phyloP scores from a whole-genome alignment of 345 rosid genomes.

The Eucalyptus tenuipes region DNA sequence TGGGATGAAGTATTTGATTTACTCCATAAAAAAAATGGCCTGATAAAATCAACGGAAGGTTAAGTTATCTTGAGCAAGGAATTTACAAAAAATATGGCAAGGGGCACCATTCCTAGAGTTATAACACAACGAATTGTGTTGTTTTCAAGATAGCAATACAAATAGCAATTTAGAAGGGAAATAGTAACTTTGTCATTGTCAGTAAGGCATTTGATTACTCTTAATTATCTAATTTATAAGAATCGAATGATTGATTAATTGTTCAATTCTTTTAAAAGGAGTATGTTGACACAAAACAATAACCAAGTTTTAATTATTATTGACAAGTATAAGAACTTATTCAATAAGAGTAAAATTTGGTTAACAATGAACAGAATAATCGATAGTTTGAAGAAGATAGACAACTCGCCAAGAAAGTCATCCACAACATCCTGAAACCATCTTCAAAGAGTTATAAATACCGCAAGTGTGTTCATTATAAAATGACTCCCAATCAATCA shows the following conservation, averaged over 20 bases:
- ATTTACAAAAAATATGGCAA: not conserved
- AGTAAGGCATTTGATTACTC: not conserved
- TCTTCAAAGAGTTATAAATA: no score
- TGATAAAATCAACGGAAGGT: no score
- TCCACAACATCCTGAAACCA: no score
- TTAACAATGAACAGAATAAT: no score
- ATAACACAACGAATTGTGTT: not conserved
- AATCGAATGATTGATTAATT: no score
- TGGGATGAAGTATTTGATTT: not conserved
- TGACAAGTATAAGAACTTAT: no score
- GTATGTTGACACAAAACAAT: not conserved
- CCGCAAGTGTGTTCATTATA: not conserved
- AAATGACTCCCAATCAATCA: not conserved
- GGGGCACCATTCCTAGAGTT: not conserved
- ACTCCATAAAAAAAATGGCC: not conserved
- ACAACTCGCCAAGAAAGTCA: not conserved
- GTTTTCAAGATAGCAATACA: not conserved
- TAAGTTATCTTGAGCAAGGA: not conserved
- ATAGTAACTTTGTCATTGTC: no score
- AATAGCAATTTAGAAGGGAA: no score
- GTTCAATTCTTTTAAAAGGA: not conserved
- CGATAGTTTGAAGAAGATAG: no score
- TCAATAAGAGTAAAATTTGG: no score
- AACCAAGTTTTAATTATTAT: not conserved
- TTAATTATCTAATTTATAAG: not conserved